Evolutionary conservation across 805 yeast species (phyloP), one percentile per base, ranked within the genome.

Genomic region (Brettanomyces anomalus): DNA sequence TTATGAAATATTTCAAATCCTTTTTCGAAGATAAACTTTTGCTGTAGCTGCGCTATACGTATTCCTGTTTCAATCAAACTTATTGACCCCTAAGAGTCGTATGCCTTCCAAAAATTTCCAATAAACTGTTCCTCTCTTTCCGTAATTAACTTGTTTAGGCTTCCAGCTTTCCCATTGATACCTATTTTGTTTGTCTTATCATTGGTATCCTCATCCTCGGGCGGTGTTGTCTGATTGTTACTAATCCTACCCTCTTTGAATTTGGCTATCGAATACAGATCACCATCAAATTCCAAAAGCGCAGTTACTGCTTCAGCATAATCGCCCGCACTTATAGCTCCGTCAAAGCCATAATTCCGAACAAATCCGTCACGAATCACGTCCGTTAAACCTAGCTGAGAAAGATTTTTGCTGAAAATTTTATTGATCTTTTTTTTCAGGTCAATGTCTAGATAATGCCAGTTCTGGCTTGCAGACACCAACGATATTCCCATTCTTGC

Each of bases 401-500:
- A 83, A 8, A 86, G 65, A 45, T 85, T 84, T 51, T 77, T 78
- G 46, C 69, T 73, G 55, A 93, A 83, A 18, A 85, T 80, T 13
- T 68, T 58, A 18, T 82, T 81, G 19, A 93, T 65, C 47, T 79
- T 81, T 44, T 80, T 77, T 58, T 93, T 94, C 41, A 90, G 68
- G 8, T 73, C 71, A 33, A 85, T 76, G 57, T 87, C 93, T 80
- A 90, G 77, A 58, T 90, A 94, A 20, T 82, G 70, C 97, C 97
- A 93, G 43, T 79, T 79, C 60, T 93, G 96, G 54, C 81, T 83
- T 0, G 97, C 93, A n/a, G 82, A 80, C 5, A 78, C 81, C 39
- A 93, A 67, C 0, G 96, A 81, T 5, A 93, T 82, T 6, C 98
- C 98, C 96, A 94, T 93, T 52, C 84, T 77, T 2, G 98, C 98